Base-by-base conservation (phyloP, 1,284 basidiomycete genomes). In the Puccinia hordei region DNA sequence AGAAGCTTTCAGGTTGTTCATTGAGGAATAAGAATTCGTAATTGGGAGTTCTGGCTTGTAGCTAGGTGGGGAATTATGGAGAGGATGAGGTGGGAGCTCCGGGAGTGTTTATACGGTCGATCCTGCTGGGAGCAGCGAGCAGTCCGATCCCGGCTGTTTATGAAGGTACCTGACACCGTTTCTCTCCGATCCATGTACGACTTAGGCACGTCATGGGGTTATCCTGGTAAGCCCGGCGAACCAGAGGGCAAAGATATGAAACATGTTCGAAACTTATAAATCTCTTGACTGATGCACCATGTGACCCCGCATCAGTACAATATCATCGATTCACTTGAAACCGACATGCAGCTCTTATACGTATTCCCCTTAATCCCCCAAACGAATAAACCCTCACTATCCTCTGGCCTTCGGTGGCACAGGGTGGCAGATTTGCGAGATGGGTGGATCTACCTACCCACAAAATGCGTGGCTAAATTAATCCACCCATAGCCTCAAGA, bases 81-180 rank as follows among this genome's bases (percentile, higher is more conserved):
- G 35, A 65, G 9, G 35, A 38, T 35, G 61, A 41, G 15, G 30
- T 35, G 30, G 59, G 27, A 30, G 59, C 22, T 13, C 30, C 12
- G 12, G 57, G 17, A 61, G n/a, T n/a, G n/a, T n/a, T 15, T 61
- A 27, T 13, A 4, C 19, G 61, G 22, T 12, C 38, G 38, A 41
- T 12, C 4, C 38, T 41, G 38, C 6, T 41, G 38, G 63, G n/a
- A 46, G 41, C 38, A 66, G 38, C 63, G 22, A 3, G 6, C 24
- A 55, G 61, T 65, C 38, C 24, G 63, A 38, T 66, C 63, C n/a
- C 63, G 63, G 22, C 63, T n/a, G n/a, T n/a, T n/a, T n/a, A 66
- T 38, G 41, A n/a, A 35, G 8, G 12, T 35, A 27, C 17, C 63
- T n/a, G 63, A 27, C 19, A 66, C 63, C 63, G 41, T 46, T 66